phyloP scores from a whole-genome alignment of 805 yeast genomes.

The Wickerhamomyces chambardii region DNA sequence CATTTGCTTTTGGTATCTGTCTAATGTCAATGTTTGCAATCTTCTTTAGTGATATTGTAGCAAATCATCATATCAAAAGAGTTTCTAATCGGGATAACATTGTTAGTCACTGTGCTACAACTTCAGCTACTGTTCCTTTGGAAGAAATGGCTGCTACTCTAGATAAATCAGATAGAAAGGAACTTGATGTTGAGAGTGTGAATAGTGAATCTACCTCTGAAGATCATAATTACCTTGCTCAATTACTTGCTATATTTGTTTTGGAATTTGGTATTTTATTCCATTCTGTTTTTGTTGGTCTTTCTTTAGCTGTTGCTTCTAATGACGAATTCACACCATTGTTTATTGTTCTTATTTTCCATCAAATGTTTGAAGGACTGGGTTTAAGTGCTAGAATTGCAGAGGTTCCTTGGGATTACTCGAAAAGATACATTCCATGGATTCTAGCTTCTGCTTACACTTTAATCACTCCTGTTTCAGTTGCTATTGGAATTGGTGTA shows the following conservation, averaged over 20 bases:
- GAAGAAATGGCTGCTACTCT: too few relatives aligned
- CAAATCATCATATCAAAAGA: conserved; percentile 32
- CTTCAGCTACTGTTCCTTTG: too few relatives aligned
- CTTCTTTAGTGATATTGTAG: conserved; percentile 39
- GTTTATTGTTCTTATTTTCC: conserved; percentile 61
- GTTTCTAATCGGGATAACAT: conserved; percentile 16
- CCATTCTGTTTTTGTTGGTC: conserved; percentile 70
- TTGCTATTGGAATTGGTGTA: conserved; percentile 72
- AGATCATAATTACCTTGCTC: conserved; percentile 3
- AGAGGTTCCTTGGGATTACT: conserved; percentile 34
- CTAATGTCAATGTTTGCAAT: conserved; percentile 34
- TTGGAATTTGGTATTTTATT: conserved; percentile 68
- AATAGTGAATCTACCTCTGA: too few relatives aligned
- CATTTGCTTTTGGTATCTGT: conserved; percentile 51
- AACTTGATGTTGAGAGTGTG: too few relatives aligned
- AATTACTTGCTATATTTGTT: conserved; percentile 38
- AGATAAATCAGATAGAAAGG: too few relatives aligned
- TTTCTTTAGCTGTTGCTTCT: conserved; percentile 38
- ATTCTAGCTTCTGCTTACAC: conserved; percentile 47
- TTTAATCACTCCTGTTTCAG: conserved; percentile 57
- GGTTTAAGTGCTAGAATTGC: conserved; percentile 71
- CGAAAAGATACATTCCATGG: conserved; percentile 27
- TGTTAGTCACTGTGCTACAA: too few relatives aligned
- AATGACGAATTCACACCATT: conserved; percentile 58
- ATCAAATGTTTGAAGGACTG: conserved; percentile 73